Conservation (phyloP, 345 rosid genomes). For the Salix arbutifolia region DNA sequence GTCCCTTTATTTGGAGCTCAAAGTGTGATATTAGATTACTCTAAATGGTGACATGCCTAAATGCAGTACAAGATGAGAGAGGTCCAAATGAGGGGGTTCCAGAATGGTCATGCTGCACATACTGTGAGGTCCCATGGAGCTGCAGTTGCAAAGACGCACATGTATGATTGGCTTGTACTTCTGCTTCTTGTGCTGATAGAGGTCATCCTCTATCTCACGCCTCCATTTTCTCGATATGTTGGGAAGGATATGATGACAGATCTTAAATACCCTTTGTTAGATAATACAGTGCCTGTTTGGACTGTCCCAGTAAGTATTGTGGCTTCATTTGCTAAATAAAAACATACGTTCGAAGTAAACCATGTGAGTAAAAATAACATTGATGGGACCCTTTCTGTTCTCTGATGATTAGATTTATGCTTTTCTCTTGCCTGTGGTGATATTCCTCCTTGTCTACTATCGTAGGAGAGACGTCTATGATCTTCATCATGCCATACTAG, state of each 20-base stretch:
- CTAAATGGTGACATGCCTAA: background rate
- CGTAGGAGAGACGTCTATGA: slow-evolving; percentile 79
- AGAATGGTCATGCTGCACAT: slow-evolving; percentile 37
- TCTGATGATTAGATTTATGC: slow-evolving; percentile 45
- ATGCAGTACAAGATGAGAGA: slow-evolving; percentile 45
- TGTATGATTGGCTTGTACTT: slow-evolving; percentile 79
- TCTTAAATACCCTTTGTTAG: slow-evolving; percentile 70
- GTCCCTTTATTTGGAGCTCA: slow-evolving; percentile 1
- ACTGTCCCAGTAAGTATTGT: slow-evolving; percentile 57
- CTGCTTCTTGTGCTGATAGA: slow-evolving; percentile 50
- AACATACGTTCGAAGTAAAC: background rate
- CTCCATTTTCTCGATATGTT: slow-evolving; percentile 82
- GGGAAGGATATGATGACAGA: slow-evolving; percentile 93
- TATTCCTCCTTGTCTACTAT: slow-evolving; percentile 51
- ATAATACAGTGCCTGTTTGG: slow-evolving; percentile 78
- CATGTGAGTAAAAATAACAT: background rate
- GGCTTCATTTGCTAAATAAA: background rate
- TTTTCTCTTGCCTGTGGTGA: slow-evolving; percentile 54
- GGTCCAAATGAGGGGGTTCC: slow-evolving; percentile 48
- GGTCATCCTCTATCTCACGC: slow-evolving; percentile 37
- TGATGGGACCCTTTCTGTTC: slow-evolving; percentile 9
- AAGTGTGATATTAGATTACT: background rate
- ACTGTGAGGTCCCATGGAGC: slow-evolving; percentile 63
- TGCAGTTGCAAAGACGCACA: slow-evolving; percentile 48
- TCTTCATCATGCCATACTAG: slow-evolving; percentile 82